Conservation (phyloP, 2,329 filamentous ascomycete genomes). For the Coniochaeta sp. region DNA sequence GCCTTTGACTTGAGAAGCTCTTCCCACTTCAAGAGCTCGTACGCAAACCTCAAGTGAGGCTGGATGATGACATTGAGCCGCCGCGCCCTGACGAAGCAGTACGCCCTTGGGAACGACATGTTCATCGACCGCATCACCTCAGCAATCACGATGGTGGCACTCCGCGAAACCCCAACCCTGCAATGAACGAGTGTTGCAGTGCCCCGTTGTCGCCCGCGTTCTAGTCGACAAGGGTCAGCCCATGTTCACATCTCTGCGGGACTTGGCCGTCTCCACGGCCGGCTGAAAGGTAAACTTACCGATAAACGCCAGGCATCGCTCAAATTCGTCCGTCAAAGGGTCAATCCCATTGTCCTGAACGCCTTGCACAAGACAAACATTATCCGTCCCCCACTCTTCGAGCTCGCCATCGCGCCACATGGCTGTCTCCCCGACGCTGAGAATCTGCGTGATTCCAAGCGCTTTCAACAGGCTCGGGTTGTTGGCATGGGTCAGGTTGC, state of each 20-base stretch:
- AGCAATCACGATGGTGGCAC: conserved; percentile 97
- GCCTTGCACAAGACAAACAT: conserved; percentile 72
- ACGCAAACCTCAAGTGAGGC: conserved; percentile 88
- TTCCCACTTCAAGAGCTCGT: conserved; percentile 95
- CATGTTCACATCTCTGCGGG: not conserved
- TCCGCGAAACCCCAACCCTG: conserved; percentile 89
- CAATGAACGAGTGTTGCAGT: conserved; percentile 92
- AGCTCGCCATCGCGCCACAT: conserved; percentile 69
- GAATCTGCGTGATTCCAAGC: conserved; percentile 77
- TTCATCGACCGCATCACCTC: conserved; percentile 83
- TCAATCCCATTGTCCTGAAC: conserved; percentile 98
- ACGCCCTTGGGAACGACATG: conserved; percentile 83
- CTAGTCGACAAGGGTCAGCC: conserved; percentile 36
- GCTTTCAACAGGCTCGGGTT: conserved; percentile 76
- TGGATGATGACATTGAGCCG: conserved; percentile 97
- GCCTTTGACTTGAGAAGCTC: conserved; percentile 57
- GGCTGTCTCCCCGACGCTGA: conserved; percentile 87
- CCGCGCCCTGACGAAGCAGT: conserved; percentile 90
- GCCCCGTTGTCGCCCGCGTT: conserved; percentile 67
- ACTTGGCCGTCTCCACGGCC: too few relatives aligned
- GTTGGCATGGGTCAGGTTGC: conserved; percentile 91
- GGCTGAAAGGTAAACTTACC: conserved; percentile 49
- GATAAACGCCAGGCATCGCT: conserved; percentile 83
- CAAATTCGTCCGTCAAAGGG: conserved; percentile 78
- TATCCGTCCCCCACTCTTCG: conserved; percentile 68